Evolutionary conservation across 768 basidiomycete species (phyloP), one percentile per base, ranked within the genome.

Genomic region (Pleurotus cornucopiae): DNA sequence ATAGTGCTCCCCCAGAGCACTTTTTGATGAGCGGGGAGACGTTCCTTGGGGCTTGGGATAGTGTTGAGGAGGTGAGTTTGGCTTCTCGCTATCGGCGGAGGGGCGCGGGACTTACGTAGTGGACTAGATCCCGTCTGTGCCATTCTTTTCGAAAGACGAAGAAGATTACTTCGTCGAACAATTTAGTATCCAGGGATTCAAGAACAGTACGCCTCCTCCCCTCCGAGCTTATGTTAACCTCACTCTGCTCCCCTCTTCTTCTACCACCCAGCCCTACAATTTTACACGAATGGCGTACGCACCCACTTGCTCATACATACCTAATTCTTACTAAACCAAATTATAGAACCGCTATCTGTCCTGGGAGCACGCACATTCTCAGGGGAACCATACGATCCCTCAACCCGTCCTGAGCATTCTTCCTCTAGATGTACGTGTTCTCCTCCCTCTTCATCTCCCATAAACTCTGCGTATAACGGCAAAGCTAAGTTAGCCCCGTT

Each of bases 131-230:
- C 78, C 82, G 1, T 76, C 80, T 0, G 75, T 87, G 47, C 79
- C 82, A 0, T 89, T 84, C 67, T 78, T 89, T 44, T 76, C 78
- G 0, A 43, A 62, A 0, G 77, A 78, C 7, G 85, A 90, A 65
- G 88, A 90, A 62, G 80, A 85, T 61, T 89, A 89, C 62, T 81
- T 88, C 57, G 78, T 88, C 0, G 76, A 86, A 49, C 81, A 84
- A 59, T 89, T 81, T 60, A 63, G 63, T 40, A 69, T 71, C 7
- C 83, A 82, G 60, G 82, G 83, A 0, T 89, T 89, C 62, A 70
- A 73, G 49, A 64, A 82, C 55, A 86, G 89, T 89, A 60, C 20
- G 85, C 71, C 11, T n/a, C 26, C 20, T 7, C 23, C 39, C 9
- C 6, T 46, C 16, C 11, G 30, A 11, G 30, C 30, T 30, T 7